Evolutionary conservation across 2,329 filamentous ascomycete genomes (phyloP).

Genomic region (Ophiostoma montium): DNA sequence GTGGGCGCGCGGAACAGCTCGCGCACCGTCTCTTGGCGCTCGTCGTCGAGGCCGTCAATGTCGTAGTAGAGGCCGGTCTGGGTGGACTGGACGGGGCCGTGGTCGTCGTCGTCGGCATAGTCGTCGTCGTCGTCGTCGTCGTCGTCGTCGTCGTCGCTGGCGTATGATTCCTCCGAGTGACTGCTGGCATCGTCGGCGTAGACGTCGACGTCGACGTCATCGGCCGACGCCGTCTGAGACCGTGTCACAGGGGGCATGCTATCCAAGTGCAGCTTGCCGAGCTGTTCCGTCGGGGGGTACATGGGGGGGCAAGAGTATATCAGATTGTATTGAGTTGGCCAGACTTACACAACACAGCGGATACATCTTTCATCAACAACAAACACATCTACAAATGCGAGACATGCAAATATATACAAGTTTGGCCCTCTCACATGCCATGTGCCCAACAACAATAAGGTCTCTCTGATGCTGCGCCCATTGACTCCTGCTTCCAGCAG

Average conservation of each 20-base stretch:
- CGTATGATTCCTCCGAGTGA: neutral
- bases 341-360: neutral
- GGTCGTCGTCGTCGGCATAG: conserved; percentile 19
- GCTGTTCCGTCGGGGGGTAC: conserved; percentile 5
- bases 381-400: too few species aligned
- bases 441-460: too few species aligned
- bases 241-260: conserved; percentile 12
- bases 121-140: neutral
- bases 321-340: neutral
- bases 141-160: neutral
- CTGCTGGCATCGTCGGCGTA: neutral
- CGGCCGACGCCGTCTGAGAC: conserved; percentile 3
- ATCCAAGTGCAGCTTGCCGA: conserved; percentile 10
- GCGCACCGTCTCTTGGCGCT: conserved; percentile 20
- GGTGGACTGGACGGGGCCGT: conserved; percentile 19
- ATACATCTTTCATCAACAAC: too few species aligned
- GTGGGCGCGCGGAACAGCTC: conserved; percentile 25
- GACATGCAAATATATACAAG: too few species aligned
- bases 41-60: conserved; percentile 19
- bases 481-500: too few species aligned
- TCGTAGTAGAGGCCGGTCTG: conserved; percentile 22
- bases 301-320: conserved; percentile 5
- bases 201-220: neutral
- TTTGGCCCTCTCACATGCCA: too few species aligned
- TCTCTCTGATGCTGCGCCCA: too few species aligned